A percentile compares a stretch with the other conserved stretches of the same genome.
Evolutionary conservation across 2,329 filamentous ascomycete genomes (phyloP).

Genomic region (Lecanoromycetidae sp.): DNA sequence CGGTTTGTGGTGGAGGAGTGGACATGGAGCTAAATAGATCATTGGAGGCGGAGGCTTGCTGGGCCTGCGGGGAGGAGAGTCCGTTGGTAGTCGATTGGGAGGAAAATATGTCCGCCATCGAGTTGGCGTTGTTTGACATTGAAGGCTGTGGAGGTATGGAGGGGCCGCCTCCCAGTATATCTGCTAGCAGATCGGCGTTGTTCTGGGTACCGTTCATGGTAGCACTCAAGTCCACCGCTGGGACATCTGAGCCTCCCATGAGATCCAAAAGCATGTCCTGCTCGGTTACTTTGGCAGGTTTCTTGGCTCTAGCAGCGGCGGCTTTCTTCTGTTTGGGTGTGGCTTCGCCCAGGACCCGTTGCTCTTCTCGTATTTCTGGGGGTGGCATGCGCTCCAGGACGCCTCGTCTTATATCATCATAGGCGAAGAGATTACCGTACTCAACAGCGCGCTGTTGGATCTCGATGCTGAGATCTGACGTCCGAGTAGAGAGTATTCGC

Average conservation of each 20-base stretch:
- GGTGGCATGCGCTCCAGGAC: slow-evolving; percentile 97
- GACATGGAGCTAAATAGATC: slow-evolving; percentile 35
- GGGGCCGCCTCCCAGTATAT: slow-evolving; percentile 71
- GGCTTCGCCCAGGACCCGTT: slow-evolving; percentile 75
- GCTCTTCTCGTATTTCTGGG: slow-evolving; percentile 92
- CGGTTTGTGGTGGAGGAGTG: slow-evolving; percentile 36
- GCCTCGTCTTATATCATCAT: slow-evolving; percentile 74
- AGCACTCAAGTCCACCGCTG: slow-evolving; percentile 43
- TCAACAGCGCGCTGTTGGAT: slow-evolving; percentile 93
- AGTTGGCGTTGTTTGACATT: slow-evolving; percentile 45
- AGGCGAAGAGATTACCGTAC: slow-evolving; percentile 86
- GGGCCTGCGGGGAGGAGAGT: slow-evolving; percentile 25
- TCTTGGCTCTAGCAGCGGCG: slow-evolving; percentile 65
- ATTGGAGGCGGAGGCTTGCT: slow-evolving; percentile 24
- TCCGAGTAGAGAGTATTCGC: slow-evolving; percentile 61
- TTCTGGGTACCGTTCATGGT: slow-evolving; percentile 50
- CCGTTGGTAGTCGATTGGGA: slow-evolving; percentile 33
- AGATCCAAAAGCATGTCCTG: slow-evolving; percentile 85
- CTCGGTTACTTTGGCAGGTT: slow-evolving; percentile 68
- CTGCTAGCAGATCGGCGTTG: slow-evolving; percentile 77
- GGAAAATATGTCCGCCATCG: slow-evolving; percentile 86
- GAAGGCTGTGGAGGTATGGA: slow-evolving; percentile 38
- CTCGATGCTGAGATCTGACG: slow-evolving; percentile 84
- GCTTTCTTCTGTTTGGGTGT: slow-evolving; percentile 52
- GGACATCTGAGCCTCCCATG: slow-evolving; percentile 69